Conservation (phyloP, 2,329 filamentous ascomycete genomes). For the Claviceps africana region DNA sequence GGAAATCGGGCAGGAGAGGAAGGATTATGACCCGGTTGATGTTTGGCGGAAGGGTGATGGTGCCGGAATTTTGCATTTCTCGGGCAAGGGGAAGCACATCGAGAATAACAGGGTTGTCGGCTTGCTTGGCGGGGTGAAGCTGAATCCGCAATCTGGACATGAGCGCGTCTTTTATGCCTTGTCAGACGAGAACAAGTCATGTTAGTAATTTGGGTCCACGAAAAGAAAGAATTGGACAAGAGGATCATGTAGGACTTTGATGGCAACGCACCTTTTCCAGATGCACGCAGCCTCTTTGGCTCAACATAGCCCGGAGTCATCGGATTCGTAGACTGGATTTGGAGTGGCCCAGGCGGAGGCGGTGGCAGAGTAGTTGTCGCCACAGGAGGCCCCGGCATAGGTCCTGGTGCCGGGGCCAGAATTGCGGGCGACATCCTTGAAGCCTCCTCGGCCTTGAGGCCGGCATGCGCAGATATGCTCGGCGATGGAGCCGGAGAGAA, state of each 20-base stretch:
- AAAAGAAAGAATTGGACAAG: not conserved
- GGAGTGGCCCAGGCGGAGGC: conserved; percentile 11
- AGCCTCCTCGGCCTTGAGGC: conserved; percentile 23
- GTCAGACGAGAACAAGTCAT: not conserved
- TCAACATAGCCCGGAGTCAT: conserved; percentile 20
- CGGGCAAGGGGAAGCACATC: conserved; percentile 51
- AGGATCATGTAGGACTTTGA: not conserved
- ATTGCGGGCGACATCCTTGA: conserved; percentile 14
- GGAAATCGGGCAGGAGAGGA: conserved; percentile 47
- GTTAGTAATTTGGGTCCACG: not conserved
- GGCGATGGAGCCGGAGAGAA: conserved; percentile 28
- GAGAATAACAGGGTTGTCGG: conserved; percentile 47
- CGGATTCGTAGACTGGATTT: conserved; percentile 13
- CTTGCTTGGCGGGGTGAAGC: conserved; percentile 52
- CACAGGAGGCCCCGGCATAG: conserved; percentile 4
- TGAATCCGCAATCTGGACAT: conserved; percentile 51
- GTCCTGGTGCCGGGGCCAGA: conserved; percentile 9
- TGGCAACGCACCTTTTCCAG: conserved; percentile 26
- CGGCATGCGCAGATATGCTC: conserved; percentile 26
- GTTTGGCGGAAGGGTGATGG: conserved; percentile 52
- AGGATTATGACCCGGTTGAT: conserved; percentile 60
- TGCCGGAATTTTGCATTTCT: conserved; percentile 56
- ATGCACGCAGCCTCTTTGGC: conserved; percentile 22
- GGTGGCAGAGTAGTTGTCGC: conserved; percentile 6
- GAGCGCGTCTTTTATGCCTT: conserved; percentile 46